phyloP scores from a whole-genome alignment of 2,329 filamentous ascomycete species.

The Byssoonygena ceratinophila region DNA sequence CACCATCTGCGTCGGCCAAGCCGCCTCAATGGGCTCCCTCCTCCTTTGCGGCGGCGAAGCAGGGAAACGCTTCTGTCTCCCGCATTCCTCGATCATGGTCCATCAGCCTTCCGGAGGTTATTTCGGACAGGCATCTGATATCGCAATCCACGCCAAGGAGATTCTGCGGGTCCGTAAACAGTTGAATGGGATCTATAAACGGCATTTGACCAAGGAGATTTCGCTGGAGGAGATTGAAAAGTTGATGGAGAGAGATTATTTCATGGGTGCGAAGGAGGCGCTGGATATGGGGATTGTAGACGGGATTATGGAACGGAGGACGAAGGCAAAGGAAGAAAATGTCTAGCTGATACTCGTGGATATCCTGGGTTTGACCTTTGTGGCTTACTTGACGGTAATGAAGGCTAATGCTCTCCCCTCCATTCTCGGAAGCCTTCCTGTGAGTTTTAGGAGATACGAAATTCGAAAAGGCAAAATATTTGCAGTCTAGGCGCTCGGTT shows the following conservation, averaged over 20 bases:
- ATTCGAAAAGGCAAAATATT: neutral
- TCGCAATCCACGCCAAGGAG: slow-evolving; percentile 94
- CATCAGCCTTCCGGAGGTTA: slow-evolving; percentile 82
- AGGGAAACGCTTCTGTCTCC: slow-evolving; percentile 76
- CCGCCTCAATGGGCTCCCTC: slow-evolving; percentile 87
- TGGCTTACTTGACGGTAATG: neutral
- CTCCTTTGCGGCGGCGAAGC: slow-evolving; percentile 75
- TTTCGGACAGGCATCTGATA: slow-evolving; percentile 61
- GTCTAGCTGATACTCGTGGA: no score
- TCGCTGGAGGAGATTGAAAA: slow-evolving; percentile 75
- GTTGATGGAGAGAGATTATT: slow-evolving; percentile 95
- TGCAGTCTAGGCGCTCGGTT: no score
- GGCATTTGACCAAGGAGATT: slow-evolving; percentile 70
- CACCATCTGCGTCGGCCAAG: slow-evolving; percentile 89
- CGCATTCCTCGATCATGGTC: slow-evolving; percentile 93
- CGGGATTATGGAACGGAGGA: slow-evolving; percentile 56
- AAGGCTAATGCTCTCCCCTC: neutral
- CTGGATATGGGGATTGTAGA: slow-evolving; percentile 85
- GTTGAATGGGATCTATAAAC: slow-evolving; percentile 80
- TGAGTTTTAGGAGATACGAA: neutral
- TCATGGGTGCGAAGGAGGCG: slow-evolving; percentile 80
- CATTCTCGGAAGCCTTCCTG: neutral
- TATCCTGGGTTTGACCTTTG: no score
- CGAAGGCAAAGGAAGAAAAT: slow-evolving; percentile 23
- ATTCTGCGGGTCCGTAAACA: slow-evolving; percentile 77